Evolutionary conservation across 2,329 filamentous ascomycete genomes (phyloP), one percentile per base, ranked within the genome.

Genomic region (Botryotinia calthae): DNA sequence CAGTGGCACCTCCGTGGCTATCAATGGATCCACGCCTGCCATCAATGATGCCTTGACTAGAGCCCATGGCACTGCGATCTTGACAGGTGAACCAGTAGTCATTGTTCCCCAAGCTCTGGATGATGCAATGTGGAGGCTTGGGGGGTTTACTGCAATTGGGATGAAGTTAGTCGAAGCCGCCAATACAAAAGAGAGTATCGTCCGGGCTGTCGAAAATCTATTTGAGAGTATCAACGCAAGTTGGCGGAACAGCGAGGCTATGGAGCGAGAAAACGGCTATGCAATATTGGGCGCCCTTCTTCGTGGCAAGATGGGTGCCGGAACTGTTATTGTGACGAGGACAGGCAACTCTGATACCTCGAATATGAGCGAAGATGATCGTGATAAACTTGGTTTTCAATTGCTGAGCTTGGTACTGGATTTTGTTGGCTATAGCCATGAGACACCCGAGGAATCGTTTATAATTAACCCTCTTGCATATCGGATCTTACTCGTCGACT

Each of bases 201-300:
- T 95, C 16, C 88, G 93, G 71, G 90, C 95, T 1, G 90, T 97
- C 3, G 90, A 97, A 78, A 92, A 97, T 78, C 85, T 97, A 40
- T 94, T 98, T 75, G 89, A 93, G 76, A 93, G 93, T 74, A 92
- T 98, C 67, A 91, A 93, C 76, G 91, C 93, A 76, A 98, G 93
- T 80, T 99, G 97, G 96, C 89, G 96, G 76, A 98, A 98, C 77
- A 98, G 96, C 77, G 97, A 99, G 81, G 95, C 96, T 40, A 98
- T 99, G 92, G 96, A 99, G 82, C 91, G 93, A 78, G 94, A 97
- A 74, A 96, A 97, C 77, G 97, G 95, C 0, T 99, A 98, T 80
- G 92, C 93, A 40, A 93, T 98, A 51, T 84, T 99, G 68, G 92
- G 92, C 58, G 90, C 94, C 82, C 86, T 98, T 28, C 83, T 99